Percentiles rank a stretch among this genome's conserved stretches.
phyloP scores from a whole-genome alignment of 345 rosid species.

The Populus euphratica region DNA sequence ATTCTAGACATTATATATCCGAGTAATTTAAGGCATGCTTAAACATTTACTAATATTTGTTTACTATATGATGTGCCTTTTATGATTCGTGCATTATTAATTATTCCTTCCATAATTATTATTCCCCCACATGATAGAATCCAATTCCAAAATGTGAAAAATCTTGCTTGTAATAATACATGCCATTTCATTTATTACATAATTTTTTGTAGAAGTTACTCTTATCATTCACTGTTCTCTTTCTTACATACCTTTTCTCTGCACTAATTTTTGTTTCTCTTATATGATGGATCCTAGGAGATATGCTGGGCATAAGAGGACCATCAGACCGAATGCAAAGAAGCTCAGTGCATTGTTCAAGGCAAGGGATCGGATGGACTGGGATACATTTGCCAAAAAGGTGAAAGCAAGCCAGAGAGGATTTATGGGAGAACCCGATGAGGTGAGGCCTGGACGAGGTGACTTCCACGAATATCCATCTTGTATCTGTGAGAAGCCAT shows the following conservation, averaged over 20 bases:
- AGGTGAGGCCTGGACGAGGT: slow-evolving; percentile 76
- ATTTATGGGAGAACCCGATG: slow-evolving; percentile 97
- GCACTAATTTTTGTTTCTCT: not conserved
- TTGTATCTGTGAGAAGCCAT: slow-evolving; percentile 73
- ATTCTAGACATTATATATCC: too few relatives aligned
- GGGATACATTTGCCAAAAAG: slow-evolving; percentile 74
- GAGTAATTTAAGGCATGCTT: not conserved
- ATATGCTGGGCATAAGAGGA: slow-evolving; percentile 93
- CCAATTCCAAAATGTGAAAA: not conserved
- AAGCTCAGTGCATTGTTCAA: slow-evolving; percentile 73
- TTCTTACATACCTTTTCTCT: not conserved
- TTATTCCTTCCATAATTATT: not conserved
- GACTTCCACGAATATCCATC: slow-evolving; percentile 91
- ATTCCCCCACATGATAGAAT: not conserved
- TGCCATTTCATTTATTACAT: not conserved
- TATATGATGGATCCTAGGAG: slow-evolving; percentile 47
- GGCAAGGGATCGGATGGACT: slow-evolving; percentile 64
- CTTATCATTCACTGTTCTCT: not conserved
- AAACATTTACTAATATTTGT: not conserved
- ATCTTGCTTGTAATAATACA: not conserved
- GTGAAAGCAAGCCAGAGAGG: slow-evolving; percentile 91
- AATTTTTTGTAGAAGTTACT: too few relatives aligned
- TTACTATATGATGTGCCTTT: not conserved
- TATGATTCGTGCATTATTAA: not conserved
- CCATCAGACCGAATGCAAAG: slow-evolving; percentile 90